Percentiles rank a stretch among this genome's conserved stretches.
Evolutionary conservation across 768 basidiomycete species (phyloP).

Genomic region (Erythrobasidium yunnanense): DNA sequence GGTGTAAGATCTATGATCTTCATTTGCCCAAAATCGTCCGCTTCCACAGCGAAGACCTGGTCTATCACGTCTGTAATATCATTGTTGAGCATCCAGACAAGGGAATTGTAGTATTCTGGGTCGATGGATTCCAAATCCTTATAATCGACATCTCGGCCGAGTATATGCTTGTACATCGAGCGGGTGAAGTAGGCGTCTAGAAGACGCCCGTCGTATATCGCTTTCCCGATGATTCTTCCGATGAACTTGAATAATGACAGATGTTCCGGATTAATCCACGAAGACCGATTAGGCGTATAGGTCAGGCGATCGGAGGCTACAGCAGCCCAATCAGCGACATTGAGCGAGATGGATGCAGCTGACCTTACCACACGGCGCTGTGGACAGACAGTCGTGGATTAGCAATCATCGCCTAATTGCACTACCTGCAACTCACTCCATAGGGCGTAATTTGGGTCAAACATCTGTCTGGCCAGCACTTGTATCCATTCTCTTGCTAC

Average conservation of each 20-base stretch:
- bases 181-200: conserved; percentile 97
- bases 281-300: conserved; percentile 88
- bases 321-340: not conserved
- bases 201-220: conserved; percentile 88
- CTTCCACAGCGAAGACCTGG: conserved; percentile 87
- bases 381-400: not conserved
- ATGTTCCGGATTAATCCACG: conserved; percentile 89
- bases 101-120: conserved; percentile 93
- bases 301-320: conserved; percentile 82
- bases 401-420: not conserved
- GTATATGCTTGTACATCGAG: conserved; percentile 85
- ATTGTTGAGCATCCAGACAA: conserved; percentile 97
- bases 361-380: not conserved
- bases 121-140: conserved; percentile 95
- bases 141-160: conserved; percentile 89
- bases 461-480: conserved; percentile 94
- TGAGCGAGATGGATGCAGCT: not conserved
- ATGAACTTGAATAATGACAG: conserved; percentile 97
- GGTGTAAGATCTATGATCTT: conserved; percentile 78
- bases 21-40: conserved; percentile 91
- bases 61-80: conserved; percentile 63
- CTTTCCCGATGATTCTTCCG: conserved; percentile 92
- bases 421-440: conserved; percentile 39
- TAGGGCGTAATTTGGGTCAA: conserved; percentile 93
- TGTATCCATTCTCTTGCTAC: conserved; percentile 64